Base-by-base conservation (phyloP, 1,284 basidiomycete species). In the Laetiporus sulphureus region DNA sequence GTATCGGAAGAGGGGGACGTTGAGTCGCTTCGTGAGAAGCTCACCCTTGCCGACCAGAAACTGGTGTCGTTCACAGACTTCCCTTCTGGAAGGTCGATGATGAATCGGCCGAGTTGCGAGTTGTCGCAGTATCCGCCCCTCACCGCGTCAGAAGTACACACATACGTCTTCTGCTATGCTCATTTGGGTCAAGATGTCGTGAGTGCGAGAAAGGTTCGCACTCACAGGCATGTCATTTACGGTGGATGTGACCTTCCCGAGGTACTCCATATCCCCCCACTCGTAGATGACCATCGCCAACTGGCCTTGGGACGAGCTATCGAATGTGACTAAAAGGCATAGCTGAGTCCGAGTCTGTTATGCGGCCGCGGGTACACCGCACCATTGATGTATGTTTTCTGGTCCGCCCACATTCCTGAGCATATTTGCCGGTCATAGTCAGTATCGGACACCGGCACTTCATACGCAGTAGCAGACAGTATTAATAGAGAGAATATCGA, bases 211-310 rank as follows among this genome's bases (percentile, higher is more conserved):
- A 3, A 16, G 27, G 30, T 31, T 32, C 24, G 37, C 29, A 67
- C 83, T 76, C 62, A 90, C 86, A 50, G 86, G 85, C 36, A 83
- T 55, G 41, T 69, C 67, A 32, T 78, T 72, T 46, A 83, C 75
- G n/a, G 64, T 61, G 12, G 76, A 75, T 22, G 81, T 80, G 39
- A 72, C 66, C 59, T 76, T 87, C 24, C 95, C 95, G 10, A 99
- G 72, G 57, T 87, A 91, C 41, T 72, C 66, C 37, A 84, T 82
- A 58, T 99, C 95, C 22, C 71, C 60, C 89, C 93, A 98, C 64
- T 99, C 95, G 61, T 98, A 99, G 36, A 99, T 81, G 43, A 96
- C 85, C 69, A 95, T 82, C 13, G 95, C 89, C 21, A 97, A 71
- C 58, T 93, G 89, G n/a, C 95, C 95, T 53, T 79, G 69, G 3